Evolutionary conservation across 352 stramenopile genomes (phyloP).

Genomic region (Phytophthora pluvialis): DNA sequence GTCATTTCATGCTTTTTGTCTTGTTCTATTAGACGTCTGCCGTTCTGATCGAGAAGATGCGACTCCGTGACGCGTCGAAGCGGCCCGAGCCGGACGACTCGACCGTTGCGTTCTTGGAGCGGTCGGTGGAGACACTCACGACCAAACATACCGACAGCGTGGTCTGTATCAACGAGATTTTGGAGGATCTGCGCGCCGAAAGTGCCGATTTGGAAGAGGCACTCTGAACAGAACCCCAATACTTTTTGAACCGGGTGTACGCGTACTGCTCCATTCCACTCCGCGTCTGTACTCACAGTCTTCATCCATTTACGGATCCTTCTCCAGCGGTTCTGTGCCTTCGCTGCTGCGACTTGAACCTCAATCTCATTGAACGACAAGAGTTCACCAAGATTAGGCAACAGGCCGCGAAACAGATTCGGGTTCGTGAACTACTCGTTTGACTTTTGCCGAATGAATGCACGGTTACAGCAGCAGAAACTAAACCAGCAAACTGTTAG

Average conservation of each 20-base stretch:
- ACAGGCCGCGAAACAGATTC: constrained; percentile 48
- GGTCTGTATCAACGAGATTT: constrained; percentile 78
- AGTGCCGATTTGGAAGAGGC: constrained; percentile 51
- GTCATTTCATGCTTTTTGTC: background rate
- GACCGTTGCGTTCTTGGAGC: constrained; percentile 61
- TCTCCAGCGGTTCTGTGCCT: constrained; percentile 33
- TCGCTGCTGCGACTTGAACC: constrained; percentile 65
- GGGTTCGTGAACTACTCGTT: constrained; percentile 84
- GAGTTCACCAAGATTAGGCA: constrained; percentile 63
- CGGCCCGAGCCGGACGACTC: constrained; percentile 53
- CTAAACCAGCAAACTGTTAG: constrained; percentile 3
- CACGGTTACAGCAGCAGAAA: constrained; percentile 37
- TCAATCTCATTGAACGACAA: constrained; percentile 63
- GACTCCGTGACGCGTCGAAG: constrained; percentile 47
- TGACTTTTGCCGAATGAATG: constrained; percentile 72
- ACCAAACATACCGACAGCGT: constrained; percentile 69
- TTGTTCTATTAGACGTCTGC: constrained; percentile 62
- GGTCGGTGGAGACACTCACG: constrained; percentile 61
- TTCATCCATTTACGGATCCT: constrained; percentile 8
- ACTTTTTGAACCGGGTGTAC: background rate
- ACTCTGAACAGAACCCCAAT: constrained; percentile 5
- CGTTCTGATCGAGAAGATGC: constrained; percentile 84
- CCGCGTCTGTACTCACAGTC: background rate
- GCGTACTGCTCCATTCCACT: no score
- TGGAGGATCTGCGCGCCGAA: constrained; percentile 73